phyloP scores from a whole-genome alignment of 78 protist species.

The Isochrysis galbana region DNA sequence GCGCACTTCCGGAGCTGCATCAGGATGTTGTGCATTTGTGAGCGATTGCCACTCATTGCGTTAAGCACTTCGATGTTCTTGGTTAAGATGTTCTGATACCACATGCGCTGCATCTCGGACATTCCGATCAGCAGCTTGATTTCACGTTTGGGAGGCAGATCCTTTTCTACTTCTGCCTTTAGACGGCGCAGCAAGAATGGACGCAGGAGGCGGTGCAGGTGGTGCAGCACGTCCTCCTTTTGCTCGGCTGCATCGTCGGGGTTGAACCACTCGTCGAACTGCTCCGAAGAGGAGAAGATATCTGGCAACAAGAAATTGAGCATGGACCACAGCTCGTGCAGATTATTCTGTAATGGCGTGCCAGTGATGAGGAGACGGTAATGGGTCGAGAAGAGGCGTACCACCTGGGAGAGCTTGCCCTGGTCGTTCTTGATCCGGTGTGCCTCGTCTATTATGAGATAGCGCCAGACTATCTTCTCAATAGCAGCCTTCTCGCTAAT shows the following conservation, averaged over 20 bases:
- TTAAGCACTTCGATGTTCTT: slow-evolving; percentile 27
- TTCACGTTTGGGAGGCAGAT: slow-evolving; percentile 95
- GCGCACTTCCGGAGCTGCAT: slow-evolving; percentile 84
- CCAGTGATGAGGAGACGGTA: slow-evolving; percentile 58
- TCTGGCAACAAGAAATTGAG: slow-evolving; percentile 28
- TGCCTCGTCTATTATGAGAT: slow-evolving; percentile 58
- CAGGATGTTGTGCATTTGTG: slow-evolving; percentile 72
- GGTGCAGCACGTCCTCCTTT: neutral
- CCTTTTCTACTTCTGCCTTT: slow-evolving; percentile 90
- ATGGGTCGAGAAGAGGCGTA: neutral
- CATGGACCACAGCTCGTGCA: slow-evolving; percentile 60
- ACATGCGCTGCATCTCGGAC: slow-evolving; percentile 32
- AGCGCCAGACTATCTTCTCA: neutral
- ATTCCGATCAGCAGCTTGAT: slow-evolving; percentile 81
- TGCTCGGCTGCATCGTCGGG: neutral
- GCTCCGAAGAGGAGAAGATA: neutral
- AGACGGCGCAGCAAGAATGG: slow-evolving; percentile 95
- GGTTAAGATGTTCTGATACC: slow-evolving; percentile 1
- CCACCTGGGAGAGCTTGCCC: neutral
- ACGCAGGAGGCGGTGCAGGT: slow-evolving; percentile 57
- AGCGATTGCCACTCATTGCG: neutral
- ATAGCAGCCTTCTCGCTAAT: neutral
- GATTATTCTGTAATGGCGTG: slow-evolving; percentile 67
- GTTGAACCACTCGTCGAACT: slow-evolving; percentile 37
- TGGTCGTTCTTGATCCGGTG: slow-evolving; percentile 53